Base-by-base conservation (phyloP, 1,284 basidiomycete genomes). In the Irpex sp. region DNA sequence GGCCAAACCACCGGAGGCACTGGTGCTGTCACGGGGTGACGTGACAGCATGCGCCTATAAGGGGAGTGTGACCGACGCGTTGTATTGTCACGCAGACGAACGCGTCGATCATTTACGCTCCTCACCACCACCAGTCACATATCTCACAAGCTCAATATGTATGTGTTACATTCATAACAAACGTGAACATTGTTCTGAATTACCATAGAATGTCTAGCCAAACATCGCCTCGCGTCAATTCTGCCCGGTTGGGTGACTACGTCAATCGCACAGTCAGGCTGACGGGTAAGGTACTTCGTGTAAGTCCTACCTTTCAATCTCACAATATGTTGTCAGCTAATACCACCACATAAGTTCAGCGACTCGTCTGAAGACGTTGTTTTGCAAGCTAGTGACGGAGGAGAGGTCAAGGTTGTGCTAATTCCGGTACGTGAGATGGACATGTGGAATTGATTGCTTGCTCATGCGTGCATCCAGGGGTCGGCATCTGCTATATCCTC, bases 381-480 rank as follows among this genome's bases (percentile, higher is more conserved):
- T 7, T 86, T 94, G 26, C 81, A 89, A 67, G 83, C 92, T 0
- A 81, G 82, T 39, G 94, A 96, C 70, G 87, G 86, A 1, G 89
- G 86, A 0, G 80, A 94, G 71, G 81, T 95, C 13, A 80, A 80
- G 11, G 77, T 94, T 31, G 65, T 63, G 37, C 17, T 72, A 15
- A 51, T 66, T 57, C 61, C 54, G 61, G 70, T 63, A 37, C 43
- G 64, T 31, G 5, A 46, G 31, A 61, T 47, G 19, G 1, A 13
- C 46, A 35, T 35, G 7, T 59, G 33, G 17, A 46, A 2, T 3
- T 54, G 39, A 26, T 17, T 8, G 13, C 6, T 13, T 46, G 21
- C 53, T 57, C 11, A 33, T 33, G 53, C 33, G 46, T 61, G 31
- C 57, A 56, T 35, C 19, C 39, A 68, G 89, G 86, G 79, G 79